These are phyloP conservation scores for Lunularia cruciata DNA, from an alignment of 225 moss, liverwort and hornwort genomes.

Conservation along the genomic window DNA sequence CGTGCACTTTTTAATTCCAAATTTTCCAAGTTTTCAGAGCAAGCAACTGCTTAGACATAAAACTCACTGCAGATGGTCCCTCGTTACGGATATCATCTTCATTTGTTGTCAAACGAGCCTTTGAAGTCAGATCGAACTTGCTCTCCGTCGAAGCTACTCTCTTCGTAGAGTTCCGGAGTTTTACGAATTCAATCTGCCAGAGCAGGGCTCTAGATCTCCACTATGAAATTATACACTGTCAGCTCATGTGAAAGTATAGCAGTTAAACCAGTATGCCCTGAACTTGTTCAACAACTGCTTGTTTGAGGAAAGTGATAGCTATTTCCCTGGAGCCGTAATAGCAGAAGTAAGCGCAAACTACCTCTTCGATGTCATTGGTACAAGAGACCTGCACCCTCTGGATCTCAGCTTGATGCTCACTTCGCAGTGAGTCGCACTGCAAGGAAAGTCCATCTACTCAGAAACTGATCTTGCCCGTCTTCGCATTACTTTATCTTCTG, in stretches of 20 bases:
- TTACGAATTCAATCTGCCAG: conserved; percentile 24
- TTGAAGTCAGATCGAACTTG: background rate
- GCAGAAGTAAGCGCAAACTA: too few relatives aligned
- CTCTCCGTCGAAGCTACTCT: conserved; percentile 16
- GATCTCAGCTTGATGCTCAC: conserved; percentile 12
- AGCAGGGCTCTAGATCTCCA: conserved; percentile 32
- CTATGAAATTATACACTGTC: too few relatives aligned
- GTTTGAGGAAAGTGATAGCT: too few relatives aligned
- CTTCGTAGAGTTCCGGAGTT: conserved; percentile 1
- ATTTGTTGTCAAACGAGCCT: background rate
- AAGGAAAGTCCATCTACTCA: too few relatives aligned
- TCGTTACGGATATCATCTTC: background rate
- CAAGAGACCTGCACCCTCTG: background rate
- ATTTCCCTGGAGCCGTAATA: too few relatives aligned
- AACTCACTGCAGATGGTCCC: conserved; percentile 12
- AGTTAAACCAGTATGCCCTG: background rate
- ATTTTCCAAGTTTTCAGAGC: too few relatives aligned
- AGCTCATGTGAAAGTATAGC: too few relatives aligned
- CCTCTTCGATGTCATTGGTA: conserved; percentile 26
- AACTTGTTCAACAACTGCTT: too few relatives aligned
- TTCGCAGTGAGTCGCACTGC: conserved; percentile 22
- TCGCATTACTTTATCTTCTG: too few relatives aligned
- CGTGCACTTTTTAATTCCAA: too few relatives aligned
- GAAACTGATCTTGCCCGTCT: too few relatives aligned
- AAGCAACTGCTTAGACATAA: too few relatives aligned